Evolutionary conservation across 192 early-diverging fungal species (phyloP), one percentile per base, ranked within the genome.

Genomic region (Chytriomyces sp.): DNA sequence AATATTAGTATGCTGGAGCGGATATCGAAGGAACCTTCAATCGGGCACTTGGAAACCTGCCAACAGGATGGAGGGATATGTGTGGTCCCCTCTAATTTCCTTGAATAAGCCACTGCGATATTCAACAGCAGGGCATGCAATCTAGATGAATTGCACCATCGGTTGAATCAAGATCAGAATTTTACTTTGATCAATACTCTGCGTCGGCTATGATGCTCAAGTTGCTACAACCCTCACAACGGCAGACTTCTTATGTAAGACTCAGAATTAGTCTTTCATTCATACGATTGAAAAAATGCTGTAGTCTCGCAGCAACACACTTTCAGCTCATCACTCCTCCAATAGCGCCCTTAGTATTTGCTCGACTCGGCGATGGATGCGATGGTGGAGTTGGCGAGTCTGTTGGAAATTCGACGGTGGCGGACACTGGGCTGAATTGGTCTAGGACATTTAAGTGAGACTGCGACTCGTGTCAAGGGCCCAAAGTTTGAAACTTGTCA

Each of bases 171-270:
- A 44, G 81, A 88, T 4, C 73, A 84, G 59, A 55, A 84, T 31
- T 91, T 91, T 70, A 89, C 91, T 7, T 32, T 87, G 3, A 55
- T 91, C 19, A 90, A 93, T 59, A 81, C 91, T 38, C 62, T 89
- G 59, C 76, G 89, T 10, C 76, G 87, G 53, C 58, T 91, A 3
- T 1, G 73, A 85, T 17, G 59, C 56, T 7, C 62, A 62, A 19
- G 77, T 85, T 6, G 74, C 81, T 12, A 76, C 76, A 22, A 75
- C 64, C 22, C 88, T 88, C 78, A 66, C 79, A 28, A 73, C 82
- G 39, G 68, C n/a, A n/a, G n/a, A n/a, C n/a, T n/a, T n/a, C n/a
- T n/a, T n/a, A n/a, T n/a, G n/a, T n/a, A n/a, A n/a, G 44, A n/a
- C 44, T 14, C 44, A 49, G 10, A 14, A n/a, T n/a, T n/a, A n/a